Conservation (phyloP, 2,329 filamentous ascomycete genomes). For the Juglanconis oblonga region DNA sequence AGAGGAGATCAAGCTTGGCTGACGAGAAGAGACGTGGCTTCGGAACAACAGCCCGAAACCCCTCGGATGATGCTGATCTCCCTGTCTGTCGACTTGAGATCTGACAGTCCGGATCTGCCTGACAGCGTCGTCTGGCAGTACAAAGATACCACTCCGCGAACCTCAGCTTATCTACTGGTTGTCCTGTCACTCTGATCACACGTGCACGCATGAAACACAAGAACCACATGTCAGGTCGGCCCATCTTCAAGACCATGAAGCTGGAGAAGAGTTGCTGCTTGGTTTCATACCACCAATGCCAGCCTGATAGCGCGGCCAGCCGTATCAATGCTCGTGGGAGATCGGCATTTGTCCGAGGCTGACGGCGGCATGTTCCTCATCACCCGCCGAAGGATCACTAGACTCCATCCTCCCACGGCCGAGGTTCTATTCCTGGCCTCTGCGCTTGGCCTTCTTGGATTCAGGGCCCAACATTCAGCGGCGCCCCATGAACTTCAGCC, state of each 20-base stretch:
- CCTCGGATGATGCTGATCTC: not conserved
- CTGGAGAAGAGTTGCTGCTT: not conserved
- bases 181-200: not conserved
- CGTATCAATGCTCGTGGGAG: not conserved
- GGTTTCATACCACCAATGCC: not conserved
- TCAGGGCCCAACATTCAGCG: not conserved
- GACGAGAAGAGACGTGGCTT: too few relatives aligned
- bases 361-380: not conserved
- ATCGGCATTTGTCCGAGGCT: not conserved
- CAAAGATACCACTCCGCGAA: not conserved
- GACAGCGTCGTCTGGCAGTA: not conserved
- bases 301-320: not conserved
- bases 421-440: not conserved
- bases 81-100: not conserved
- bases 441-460: not conserved
- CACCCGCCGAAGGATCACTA: not conserved
- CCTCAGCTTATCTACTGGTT: not conserved
- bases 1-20: not conserved
- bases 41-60: too few relatives aligned
- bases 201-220: not conserved
- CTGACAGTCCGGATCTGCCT: not conserved
- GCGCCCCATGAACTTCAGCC: not conserved
- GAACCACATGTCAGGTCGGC: not conserved
- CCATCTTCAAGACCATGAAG: slow-evolving; percentile 1
- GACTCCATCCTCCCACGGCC: not conserved